These are phyloP conservation scores for Aspergillus puulaauensis DNA, from an alignment of 2,329 filamentous ascomycete species.

Conservation along the genomic window DNA sequence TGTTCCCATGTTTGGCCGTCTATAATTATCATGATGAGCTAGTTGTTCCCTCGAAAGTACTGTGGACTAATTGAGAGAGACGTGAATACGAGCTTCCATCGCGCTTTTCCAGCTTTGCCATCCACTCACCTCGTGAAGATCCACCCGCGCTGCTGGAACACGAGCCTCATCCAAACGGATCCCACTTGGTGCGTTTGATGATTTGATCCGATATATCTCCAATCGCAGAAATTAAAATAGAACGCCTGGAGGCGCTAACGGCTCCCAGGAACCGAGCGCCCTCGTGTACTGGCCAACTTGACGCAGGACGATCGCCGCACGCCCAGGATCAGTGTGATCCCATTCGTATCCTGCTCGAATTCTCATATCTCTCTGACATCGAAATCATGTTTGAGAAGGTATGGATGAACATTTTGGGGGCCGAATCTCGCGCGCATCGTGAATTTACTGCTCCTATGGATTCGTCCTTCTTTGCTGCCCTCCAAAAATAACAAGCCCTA, in stretches of 20 bases:
- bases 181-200: constrained; percentile 3
- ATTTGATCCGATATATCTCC: constrained; percentile 7
- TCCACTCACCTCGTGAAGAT: constrained; percentile 3
- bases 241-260: constrained; percentile 1
- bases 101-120: not conserved
- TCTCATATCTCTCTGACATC: not conserved
- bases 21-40: constrained; percentile 1
- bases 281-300: constrained; percentile 5
- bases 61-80: not conserved
- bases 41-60: not conserved
- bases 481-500: constrained; percentile 10
- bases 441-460: not conserved
- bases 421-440: not conserved
- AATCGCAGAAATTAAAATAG: constrained; percentile 11
- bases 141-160: constrained; percentile 8
- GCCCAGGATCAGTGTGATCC: not conserved
- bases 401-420: constrained; percentile 6
- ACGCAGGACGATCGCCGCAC: constrained; percentile 1
- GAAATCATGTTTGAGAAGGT: constrained; percentile 1
- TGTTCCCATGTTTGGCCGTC: not conserved
- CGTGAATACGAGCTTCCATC: constrained; percentile 9
- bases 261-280: constrained; percentile 1
- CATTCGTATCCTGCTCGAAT: constrained; percentile 1
- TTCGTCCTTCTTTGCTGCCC: not conserved
- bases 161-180: constrained; percentile 6